Conservation (phyloP, 148 eudicot species). For the Persicaria maculosa region DNA sequence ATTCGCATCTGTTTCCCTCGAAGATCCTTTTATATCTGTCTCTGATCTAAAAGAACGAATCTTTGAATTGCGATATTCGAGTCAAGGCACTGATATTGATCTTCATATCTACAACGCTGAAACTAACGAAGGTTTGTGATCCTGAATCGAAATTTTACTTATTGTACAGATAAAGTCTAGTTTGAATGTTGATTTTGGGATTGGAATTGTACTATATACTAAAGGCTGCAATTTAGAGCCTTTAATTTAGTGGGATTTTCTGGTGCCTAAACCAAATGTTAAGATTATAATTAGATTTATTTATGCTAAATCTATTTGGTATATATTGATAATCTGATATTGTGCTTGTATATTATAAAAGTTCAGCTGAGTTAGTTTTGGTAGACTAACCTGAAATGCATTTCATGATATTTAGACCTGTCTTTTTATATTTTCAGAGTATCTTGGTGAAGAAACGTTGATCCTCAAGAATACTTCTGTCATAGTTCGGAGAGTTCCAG, state of each 20-base stretch:
- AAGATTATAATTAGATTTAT: too few species aligned
- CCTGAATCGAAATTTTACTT: background rate
- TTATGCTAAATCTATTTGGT: too few species aligned
- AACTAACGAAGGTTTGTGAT: constrained; percentile 84
- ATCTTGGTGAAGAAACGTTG: constrained; percentile 67
- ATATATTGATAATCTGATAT: too few species aligned
- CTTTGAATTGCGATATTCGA: constrained; percentile 71
- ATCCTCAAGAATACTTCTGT: constrained; percentile 82
- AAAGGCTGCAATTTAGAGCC: too few species aligned
- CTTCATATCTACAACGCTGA: constrained; percentile 87
- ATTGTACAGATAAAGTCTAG: background rate
- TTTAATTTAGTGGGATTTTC: too few species aligned
- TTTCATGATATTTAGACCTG: background rate
- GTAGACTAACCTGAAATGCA: background rate
- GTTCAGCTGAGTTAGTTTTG: background rate
- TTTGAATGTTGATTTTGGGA: background rate
- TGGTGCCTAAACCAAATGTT: too few species aligned
- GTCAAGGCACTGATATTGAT: constrained; percentile 80
- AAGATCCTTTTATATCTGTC: constrained; percentile 70
- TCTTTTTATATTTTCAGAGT: constrained; percentile 60
- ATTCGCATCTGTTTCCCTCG: constrained; percentile 55
- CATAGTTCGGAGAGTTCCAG: constrained; percentile 71
- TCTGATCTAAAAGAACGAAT: constrained; percentile 68
- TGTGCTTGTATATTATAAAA: background rate
- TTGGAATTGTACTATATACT: too few species aligned